Evolutionary conservation across 257 asterid genomes (phyloP).

Genomic region (Linaria vulgaris): DNA sequence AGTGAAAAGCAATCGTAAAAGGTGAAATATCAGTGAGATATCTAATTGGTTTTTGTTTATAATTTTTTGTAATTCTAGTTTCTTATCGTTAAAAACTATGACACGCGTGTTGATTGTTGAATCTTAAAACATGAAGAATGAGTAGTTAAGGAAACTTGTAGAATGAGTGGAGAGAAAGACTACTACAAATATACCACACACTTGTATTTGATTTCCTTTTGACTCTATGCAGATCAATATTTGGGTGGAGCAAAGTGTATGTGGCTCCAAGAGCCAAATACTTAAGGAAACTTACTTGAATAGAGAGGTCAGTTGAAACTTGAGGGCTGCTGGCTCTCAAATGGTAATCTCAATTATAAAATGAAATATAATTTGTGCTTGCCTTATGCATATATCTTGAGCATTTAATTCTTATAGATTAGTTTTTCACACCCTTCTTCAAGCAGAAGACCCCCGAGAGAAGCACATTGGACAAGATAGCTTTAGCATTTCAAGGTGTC

Average conservation of each 20-base stretch:
- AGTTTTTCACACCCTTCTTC: slow-evolving; percentile 18
- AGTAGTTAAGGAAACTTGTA: no score
- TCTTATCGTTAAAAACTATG: no score
- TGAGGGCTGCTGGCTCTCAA: slow-evolving; percentile 51
- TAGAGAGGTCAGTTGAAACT: slow-evolving; percentile 51
- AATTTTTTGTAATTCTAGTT: no score
- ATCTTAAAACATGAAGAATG: no score
- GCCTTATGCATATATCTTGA: no score
- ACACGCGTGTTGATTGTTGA: no score
- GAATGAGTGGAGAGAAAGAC: no score
- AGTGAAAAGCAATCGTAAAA: no score
- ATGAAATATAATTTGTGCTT: slow-evolving; percentile 5
- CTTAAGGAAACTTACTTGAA: slow-evolving; percentile 82
- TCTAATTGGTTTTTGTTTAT: no score
- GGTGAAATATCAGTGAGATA: no score
- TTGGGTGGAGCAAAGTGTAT: slow-evolving; percentile 97
- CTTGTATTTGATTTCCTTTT: not conserved
- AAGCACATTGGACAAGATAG: slow-evolving; percentile 60
- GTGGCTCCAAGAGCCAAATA: slow-evolving; percentile 88
- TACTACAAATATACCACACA: not conserved
- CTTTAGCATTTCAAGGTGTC: slow-evolving; percentile 72
- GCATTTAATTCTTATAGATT: slow-evolving; percentile 16
- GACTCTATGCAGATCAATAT: slow-evolving; percentile 56
- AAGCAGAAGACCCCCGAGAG: slow-evolving; percentile 62
- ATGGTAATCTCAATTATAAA: slow-evolving; percentile 42